Evolutionary conservation across 305 asterid genomes (phyloP), one percentile per base, ranked within the genome.

Genomic region (Salvia sclarea): DNA sequence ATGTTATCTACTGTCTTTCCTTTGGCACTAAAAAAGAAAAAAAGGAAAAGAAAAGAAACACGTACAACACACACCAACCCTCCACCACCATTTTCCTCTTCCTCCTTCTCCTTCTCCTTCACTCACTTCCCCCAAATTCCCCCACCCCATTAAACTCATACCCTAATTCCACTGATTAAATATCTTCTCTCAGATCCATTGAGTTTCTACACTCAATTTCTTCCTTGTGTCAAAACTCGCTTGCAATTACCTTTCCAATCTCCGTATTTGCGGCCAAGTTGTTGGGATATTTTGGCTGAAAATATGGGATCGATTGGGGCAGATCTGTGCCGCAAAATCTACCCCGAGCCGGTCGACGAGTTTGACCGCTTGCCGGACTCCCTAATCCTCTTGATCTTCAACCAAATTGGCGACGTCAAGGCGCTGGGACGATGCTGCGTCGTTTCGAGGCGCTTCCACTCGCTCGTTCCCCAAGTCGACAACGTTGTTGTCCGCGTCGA

Each of bases 401-500:
- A 90, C 82, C 73, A 72, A 76, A 88, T 92, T 81, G 96, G 93
- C 24, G 98, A 88, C 43, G 98, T 92, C 45, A 92, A 92, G 69
- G 84, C 92, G 12, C 30, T 92, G 35, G 98, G 98, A 12, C 84
- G 95, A 5, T 88, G 97, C 86, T 80, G 89, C 67, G 92, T 83
- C 44, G 98, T 92, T 58, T 88, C 94, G 14, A 76, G 52, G 66
- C 75, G 97, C 1, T 92, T 92, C 66, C 89, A 86, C 71, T 78
- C 86, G 2, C 89, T 92, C 20, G 88, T 92, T 22, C 87, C 97
- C 5, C 93, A 86, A 57, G 97, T 92, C 47, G 98, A 92, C 47
- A 84, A 79, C 84, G 89, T 92, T 33, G 77, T 85, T n/a, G 97
- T 93, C 54, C 91, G 86, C 12, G 98, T 93, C 41, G 98, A 93